Evolutionary conservation across 257 asterid genomes (phyloP), one percentile per base, ranked within the genome.

Genomic region (Lavandula angustifolia): DNA sequence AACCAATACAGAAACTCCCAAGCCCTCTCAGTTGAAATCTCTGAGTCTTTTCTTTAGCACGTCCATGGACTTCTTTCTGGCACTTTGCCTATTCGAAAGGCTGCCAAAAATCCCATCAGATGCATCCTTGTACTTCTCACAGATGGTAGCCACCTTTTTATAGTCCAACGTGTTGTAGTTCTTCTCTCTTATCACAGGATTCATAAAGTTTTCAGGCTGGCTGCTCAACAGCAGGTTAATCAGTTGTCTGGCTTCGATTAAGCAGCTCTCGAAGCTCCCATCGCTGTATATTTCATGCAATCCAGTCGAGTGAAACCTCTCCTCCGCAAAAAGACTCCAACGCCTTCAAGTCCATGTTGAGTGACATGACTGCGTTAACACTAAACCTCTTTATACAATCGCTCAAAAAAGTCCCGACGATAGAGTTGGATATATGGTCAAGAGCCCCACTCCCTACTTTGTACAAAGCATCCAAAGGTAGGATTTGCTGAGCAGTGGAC

Each of bases 131-230:
- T 70, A 91, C 80, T 91, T 91, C 60, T 91, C 96, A 60, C 98
- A 91, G 71, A 91, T 85, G 7, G 76, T 80, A 4, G 92, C 91
- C 66, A 91, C 98, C 78, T 77, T 91, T 71, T 88, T 91, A 60
- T 91, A 73, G 55, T 88, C 98, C 79, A 91, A 74, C 46, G 84
- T 76, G 64, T 81, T 73, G 74, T 88, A 91, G 60, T 83, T 88
- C 83, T 66, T 88, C 77, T 84, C 82, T 73, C 98, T 72, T 63
- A 91, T 91, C 67, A 88, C 98, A n/a, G 98, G 96, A 79, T 91
- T 88, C 98, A 91, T 86, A 10, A 86, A 91, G 76, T 82, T 88
- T 60, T 91, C 98, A 0, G 98, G 96, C 77, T 86, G 96, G 59
- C 95, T 88, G 80, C 96, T 88, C 75, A 84, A 70, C 11, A 91